phyloP scores from a whole-genome alignment of 2,329 filamentous ascomycete genomes.

The Ceratocystis variospora region DNA sequence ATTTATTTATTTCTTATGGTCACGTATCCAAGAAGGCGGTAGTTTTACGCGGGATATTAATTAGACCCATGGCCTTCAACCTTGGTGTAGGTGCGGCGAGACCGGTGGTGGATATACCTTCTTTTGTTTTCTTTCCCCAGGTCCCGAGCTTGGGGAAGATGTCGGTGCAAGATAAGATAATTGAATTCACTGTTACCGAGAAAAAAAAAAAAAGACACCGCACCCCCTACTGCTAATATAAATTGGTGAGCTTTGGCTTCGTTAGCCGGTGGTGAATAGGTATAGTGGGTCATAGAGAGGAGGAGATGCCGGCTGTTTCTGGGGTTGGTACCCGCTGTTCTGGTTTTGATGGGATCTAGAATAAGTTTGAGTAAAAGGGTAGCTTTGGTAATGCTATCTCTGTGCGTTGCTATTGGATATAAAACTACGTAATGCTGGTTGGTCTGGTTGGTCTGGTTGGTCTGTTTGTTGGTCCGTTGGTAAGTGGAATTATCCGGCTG shows the following conservation, averaged over 20 bases:
- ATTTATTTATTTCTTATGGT: neutral
- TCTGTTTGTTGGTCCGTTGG: neutral
- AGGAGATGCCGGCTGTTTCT: neutral
- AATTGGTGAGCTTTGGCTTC: neutral
- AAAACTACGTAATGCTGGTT: neutral
- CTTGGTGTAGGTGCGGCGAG: neutral
- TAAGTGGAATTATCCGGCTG: no score
- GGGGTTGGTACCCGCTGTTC: neutral
- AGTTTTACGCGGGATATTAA: neutral
- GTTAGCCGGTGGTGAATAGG: neutral
- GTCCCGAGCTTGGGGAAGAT: neutral
- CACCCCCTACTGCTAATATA: neutral
- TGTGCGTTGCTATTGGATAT: neutral
- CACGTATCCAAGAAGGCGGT: neutral
- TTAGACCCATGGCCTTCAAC: neutral
- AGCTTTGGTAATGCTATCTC: neutral
- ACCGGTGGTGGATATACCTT: neutral
- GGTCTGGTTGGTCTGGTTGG: neutral
- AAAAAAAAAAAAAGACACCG: no score
- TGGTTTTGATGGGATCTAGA: neutral
- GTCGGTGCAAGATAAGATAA: neutral
- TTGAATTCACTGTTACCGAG: no score
- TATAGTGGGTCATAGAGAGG: neutral
- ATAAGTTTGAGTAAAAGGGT: neutral
- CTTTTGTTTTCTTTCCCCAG: neutral